phyloP scores from a whole-genome alignment of 225 moss, liverwort and hornwort genomes.

The Pleurozium schreberi region DNA sequence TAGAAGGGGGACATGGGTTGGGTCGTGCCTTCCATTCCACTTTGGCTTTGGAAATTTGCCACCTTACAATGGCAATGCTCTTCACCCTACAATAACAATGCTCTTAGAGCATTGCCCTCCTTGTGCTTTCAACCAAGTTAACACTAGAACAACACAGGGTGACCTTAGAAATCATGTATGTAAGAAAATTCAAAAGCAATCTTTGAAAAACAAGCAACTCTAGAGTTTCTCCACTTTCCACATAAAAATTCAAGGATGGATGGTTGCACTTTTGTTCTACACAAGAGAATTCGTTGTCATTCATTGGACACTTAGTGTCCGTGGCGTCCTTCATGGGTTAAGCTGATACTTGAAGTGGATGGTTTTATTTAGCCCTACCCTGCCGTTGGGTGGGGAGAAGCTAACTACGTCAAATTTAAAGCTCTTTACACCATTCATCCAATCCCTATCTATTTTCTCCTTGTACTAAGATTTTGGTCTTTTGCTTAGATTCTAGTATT shows the following conservation, averaged over 20 bases:
- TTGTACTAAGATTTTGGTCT: neutral
- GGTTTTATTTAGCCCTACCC: neutral
- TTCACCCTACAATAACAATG: neutral
- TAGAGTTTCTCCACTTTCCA: too few relatives aligned
- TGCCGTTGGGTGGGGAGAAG: rapidly evolving
- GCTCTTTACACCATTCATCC: neutral
- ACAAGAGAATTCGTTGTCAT: too few relatives aligned
- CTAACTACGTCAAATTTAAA: neutral
- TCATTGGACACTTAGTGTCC: too few relatives aligned
- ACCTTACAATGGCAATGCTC: neutral
- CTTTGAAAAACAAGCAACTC: too few relatives aligned
- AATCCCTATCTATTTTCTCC: neutral
- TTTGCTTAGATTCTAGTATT: neutral
- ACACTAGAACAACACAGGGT: too few relatives aligned
- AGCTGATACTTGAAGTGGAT: rapidly evolving
- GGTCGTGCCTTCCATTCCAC: rapidly evolving
- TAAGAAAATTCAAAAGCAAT: too few relatives aligned
- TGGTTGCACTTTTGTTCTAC: too few relatives aligned
- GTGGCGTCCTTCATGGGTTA: too few relatives aligned
- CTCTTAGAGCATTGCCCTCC: neutral
- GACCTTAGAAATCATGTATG: too few relatives aligned
- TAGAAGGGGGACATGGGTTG: rapidly evolving
- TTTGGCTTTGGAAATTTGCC: neutral
- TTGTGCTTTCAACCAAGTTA: rapidly evolving
- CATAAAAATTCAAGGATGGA: too few relatives aligned